Percentiles rank a stretch among this genome's conserved stretches.
Evolutionary conservation across 495 filamentous ascomycete species (phyloP).

Genomic region (Lophium mytilinum): DNA sequence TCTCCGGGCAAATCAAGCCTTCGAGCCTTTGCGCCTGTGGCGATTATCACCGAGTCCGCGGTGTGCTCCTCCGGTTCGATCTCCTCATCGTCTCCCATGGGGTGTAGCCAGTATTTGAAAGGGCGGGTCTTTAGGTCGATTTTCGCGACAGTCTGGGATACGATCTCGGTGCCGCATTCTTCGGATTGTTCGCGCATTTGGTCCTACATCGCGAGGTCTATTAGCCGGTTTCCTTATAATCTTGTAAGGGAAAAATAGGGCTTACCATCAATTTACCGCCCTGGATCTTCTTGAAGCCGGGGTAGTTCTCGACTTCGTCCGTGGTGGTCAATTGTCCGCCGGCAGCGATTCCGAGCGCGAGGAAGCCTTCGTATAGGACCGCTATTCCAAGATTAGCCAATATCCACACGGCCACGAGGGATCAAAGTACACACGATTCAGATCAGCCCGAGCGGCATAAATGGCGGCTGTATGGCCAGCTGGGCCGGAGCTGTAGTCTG

Average conservation of each 20-base stretch:
- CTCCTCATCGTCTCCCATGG: slow-evolving; percentile 53
- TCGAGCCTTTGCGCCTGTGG: slow-evolving; percentile 86
- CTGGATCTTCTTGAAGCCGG: slow-evolving; percentile 83
- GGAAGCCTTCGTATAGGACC: slow-evolving; percentile 93
- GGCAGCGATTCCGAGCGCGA: slow-evolving; percentile 91
- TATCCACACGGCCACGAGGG: neutral
- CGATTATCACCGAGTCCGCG: slow-evolving; percentile 85
- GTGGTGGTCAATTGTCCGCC: slow-evolving; percentile 96
- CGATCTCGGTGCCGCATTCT: slow-evolving; percentile 83
- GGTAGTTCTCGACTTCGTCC: slow-evolving; percentile 96
- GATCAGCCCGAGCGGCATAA: slow-evolving; percentile 88
- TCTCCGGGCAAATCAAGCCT: slow-evolving; percentile 80
- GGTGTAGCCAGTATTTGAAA: slow-evolving; percentile 84
- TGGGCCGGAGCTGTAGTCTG: slow-evolving; percentile 74
- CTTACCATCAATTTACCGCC: slow-evolving; percentile 75
- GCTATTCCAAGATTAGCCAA: slow-evolving; percentile 38
- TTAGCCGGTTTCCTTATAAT: neutral
- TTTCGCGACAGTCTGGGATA: slow-evolving; percentile 82
- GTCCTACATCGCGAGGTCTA: slow-evolving; percentile 43
- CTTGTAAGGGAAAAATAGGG: neutral
- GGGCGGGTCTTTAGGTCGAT: slow-evolving; percentile 79
- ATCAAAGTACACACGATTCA: slow-evolving; percentile 50
- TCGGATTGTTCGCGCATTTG: slow-evolving; percentile 86
- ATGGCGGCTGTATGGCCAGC: slow-evolving; percentile 95
- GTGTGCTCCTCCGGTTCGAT: slow-evolving; percentile 59